These are phyloP conservation scores for Diaporthe citriasiana DNA, from an alignment of 2,329 filamentous ascomycete species.

Conservation along the genomic window DNA sequence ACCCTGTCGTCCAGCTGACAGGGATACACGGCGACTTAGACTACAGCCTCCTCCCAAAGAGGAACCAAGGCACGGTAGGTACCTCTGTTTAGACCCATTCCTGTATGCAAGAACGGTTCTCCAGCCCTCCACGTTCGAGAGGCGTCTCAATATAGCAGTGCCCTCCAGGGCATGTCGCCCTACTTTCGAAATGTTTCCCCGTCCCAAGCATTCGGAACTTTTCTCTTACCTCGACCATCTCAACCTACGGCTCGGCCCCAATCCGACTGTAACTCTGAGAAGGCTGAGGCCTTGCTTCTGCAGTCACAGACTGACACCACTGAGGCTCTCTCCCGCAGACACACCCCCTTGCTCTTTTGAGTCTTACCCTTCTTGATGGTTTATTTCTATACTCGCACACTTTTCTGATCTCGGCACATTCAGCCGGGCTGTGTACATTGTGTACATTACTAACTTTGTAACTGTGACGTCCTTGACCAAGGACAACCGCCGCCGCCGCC, in stretches of 20 bases:
- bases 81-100: slow-evolving; percentile 39
- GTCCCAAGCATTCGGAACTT: slow-evolving; percentile 55
- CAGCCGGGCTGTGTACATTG: slow-evolving; percentile 61
- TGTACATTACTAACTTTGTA: slow-evolving; percentile 61
- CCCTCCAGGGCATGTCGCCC: slow-evolving; percentile 51
- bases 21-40: slow-evolving; percentile 44
- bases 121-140: slow-evolving; percentile 47
- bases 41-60: slow-evolving; percentile 46
- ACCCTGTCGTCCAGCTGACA: slow-evolving; percentile 49
- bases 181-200: slow-evolving; percentile 52
- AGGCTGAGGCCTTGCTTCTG: slow-evolving; percentile 53
- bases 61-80: slow-evolving; percentile 41
- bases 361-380: slow-evolving; percentile 48
- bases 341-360: slow-evolving; percentile 45
- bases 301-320: slow-evolving; percentile 43
- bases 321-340: slow-evolving; percentile 39
- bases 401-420: slow-evolving; percentile 52
- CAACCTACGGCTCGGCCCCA: slow-evolving; percentile 47
- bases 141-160: slow-evolving; percentile 59
- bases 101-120: slow-evolving; percentile 40
- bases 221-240: slow-evolving; percentile 49
- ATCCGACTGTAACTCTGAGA: slow-evolving; percentile 51
- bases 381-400: slow-evolving; percentile 52
- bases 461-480: slow-evolving; percentile 58
- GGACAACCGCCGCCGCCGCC: slow-evolving; percentile 54